phyloP scores from a whole-genome alignment of 1,284 basidiomycete genomes.

The Mycena citricolor region DNA sequence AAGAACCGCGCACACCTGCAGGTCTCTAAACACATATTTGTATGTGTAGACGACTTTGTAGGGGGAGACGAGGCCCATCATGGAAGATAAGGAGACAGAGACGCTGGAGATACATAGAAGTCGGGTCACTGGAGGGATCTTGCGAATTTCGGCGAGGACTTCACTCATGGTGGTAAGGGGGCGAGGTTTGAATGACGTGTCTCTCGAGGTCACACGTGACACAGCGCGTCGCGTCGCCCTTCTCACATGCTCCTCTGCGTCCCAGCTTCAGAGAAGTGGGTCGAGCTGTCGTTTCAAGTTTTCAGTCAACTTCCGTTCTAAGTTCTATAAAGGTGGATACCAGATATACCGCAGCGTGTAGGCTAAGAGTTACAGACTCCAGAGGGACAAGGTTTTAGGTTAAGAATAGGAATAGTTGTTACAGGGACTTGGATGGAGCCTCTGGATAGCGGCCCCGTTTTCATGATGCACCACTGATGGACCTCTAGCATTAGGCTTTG shows the following conservation, averaged over 20 bases:
- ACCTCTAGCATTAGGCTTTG: constrained; percentile 32
- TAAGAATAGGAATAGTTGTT: too few species aligned
- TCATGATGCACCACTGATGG: background rate
- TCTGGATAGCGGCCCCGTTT: background rate
- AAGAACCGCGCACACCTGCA: constrained; percentile 49
- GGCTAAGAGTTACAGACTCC: too few species aligned
- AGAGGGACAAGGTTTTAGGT: too few species aligned
- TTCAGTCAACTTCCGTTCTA: too few species aligned
- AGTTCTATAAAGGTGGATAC: too few species aligned
- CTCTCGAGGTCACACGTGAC: constrained; percentile 3
- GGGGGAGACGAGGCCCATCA: constrained; percentile 56
- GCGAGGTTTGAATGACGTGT: constrained; percentile 21
- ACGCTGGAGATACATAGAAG: constrained; percentile 64
- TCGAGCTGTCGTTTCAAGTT: too few species aligned
- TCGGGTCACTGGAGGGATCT: constrained; percentile 86
- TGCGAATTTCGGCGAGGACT: constrained; percentile 61
- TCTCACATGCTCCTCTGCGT: too few species aligned
- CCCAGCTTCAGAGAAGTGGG: too few species aligned
- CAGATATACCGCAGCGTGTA: too few species aligned
- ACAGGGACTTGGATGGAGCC: too few species aligned
- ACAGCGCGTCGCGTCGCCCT: constrained; percentile 1
- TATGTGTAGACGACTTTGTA: constrained; percentile 61
- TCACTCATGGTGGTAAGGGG: constrained; percentile 32
- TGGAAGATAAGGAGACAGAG: constrained; percentile 59
- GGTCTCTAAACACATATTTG: constrained; percentile 43